These are phyloP conservation scores for Geosiphon pyriformis DNA, from an alignment of 192 early-diverging fungal species.

Conservation along the genomic window DNA sequence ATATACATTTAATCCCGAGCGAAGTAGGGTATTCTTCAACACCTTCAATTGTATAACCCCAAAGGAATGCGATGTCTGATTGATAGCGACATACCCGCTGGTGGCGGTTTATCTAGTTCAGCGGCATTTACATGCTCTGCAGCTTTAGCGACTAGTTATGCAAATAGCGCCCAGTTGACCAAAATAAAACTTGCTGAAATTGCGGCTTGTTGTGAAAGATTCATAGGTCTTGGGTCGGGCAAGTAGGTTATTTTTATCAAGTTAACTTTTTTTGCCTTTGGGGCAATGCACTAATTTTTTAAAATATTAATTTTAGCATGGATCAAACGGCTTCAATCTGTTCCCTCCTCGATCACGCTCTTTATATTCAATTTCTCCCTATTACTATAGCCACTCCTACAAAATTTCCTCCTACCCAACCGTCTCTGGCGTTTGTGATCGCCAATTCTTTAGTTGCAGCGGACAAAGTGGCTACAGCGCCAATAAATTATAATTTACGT, in stretches of 20 bases:
- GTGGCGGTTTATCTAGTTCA: conserved; percentile 81
- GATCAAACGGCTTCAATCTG: conserved; percentile 89
- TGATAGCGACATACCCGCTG: conserved; percentile 75
- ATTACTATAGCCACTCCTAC: conserved; percentile 55
- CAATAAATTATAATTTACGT: conserved; percentile 86
- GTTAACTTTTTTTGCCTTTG: background rate
- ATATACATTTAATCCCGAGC: background rate
- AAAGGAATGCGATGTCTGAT: conserved; percentile 67
- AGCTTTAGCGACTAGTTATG: conserved; percentile 58
- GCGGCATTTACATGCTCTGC: conserved; percentile 80
- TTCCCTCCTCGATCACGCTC: conserved; percentile 57
- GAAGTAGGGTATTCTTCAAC: conserved; percentile 51
- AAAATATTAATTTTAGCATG: conserved; percentile 64
- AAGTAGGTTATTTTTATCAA: conserved; percentile 7
- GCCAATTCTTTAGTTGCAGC: conserved; percentile 82
- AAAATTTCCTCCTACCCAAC: conserved; percentile 51
- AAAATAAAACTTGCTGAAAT: conserved; percentile 58
- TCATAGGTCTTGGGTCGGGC: conserved; percentile 59
- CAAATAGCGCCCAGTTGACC: conserved; percentile 40
- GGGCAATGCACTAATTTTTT: background rate
- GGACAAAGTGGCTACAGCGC: conserved; percentile 84
- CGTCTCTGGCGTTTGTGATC: conserved; percentile 72
- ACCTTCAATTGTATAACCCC: conserved; percentile 35
- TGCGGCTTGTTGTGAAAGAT: conserved; percentile 77
- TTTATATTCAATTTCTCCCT: conserved; percentile 83